Evolutionary conservation across 2,329 filamentous ascomycete genomes (phyloP), one percentile per base, ranked within the genome.

Genomic region (Trichoderma sp.): DNA sequence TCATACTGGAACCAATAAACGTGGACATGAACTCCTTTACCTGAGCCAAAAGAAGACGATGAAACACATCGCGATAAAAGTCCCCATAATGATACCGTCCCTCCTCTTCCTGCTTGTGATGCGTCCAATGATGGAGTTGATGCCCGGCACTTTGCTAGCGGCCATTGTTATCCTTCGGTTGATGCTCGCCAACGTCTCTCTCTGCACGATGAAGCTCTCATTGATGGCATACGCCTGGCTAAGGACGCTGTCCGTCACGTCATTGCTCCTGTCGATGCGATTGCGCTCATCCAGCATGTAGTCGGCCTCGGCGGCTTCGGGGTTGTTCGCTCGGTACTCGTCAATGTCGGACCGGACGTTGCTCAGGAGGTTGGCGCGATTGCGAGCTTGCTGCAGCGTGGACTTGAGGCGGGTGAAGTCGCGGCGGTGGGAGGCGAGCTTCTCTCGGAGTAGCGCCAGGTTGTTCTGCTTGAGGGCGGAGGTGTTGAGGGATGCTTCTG

Each of bases 391-490:
- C 60, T 86, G 79, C 59, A 99, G 88, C 66, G 88, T 85, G 30
- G 86, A 83, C 66, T 88, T 90, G 59, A 98, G 83, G 10, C 93
- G 90, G 5, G 82, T 78, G 44, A 97, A 86, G 77, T 98, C 94
- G 69, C 89, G 89, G 67, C 89, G 88, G 80, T 99, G 94, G 75
- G 96, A 91, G 44, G 87, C 82, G 17, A 98, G 88, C 75, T 97
- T 90, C 80, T 97, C 93, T 70, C 92, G 91, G 72, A 98, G 92
- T 34, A 96, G 90, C 66, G 91, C 85, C 44, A 99, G 88, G 76
- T 98, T 97, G 81, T 94, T 97, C 74, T 97, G 93, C 79, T 98
- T 98, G n/a, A 97, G 85, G 64, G 93, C 93, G 44, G 94, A 98
- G 51, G 93, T 89, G 58, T 91, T 92, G 66, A 96, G 86, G 64